Percentiles rank a stretch among this genome's conserved stretches.
Conservation (phyloP, 2,329 filamentous ascomycete species). For the Pestalotiopsis sp. region DNA sequence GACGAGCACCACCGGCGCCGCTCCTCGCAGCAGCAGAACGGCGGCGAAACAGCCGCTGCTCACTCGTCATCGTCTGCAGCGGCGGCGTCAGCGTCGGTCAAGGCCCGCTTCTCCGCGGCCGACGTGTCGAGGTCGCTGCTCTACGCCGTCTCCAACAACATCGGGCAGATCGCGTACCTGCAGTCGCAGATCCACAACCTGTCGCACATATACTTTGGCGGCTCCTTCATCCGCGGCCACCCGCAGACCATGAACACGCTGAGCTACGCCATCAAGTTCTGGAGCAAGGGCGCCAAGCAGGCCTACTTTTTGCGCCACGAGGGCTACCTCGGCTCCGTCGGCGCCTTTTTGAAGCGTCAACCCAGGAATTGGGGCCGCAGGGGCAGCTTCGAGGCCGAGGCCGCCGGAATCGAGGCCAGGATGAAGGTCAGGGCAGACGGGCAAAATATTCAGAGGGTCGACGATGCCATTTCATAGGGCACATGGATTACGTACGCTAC, state of each 20-base stretch:
- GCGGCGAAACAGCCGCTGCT: constrained; percentile 8
- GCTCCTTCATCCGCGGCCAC: constrained; percentile 94
- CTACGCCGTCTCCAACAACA: constrained; percentile 97
- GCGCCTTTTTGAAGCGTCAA: constrained; percentile 90
- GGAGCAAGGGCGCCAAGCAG: constrained; percentile 91
- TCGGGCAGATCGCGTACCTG: constrained; percentile 96
- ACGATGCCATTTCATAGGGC: constrained; percentile 9
- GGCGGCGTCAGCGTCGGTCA: constrained; percentile 26
- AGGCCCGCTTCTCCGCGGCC: constrained; percentile 68
- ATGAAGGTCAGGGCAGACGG: constrained; percentile 18
- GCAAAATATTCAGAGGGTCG: neutral
- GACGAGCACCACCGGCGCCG: constrained; percentile 28
- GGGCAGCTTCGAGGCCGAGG: constrained; percentile 67
- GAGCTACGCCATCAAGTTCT: constrained; percentile 96
- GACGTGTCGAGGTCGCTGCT: constrained; percentile 91
- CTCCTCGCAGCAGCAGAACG: constrained; percentile 10
- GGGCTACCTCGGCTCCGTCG: constrained; percentile 91
- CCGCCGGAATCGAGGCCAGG: constrained; percentile 30
- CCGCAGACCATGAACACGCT: constrained; percentile 97
- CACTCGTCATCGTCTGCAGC: constrained; percentile 17
- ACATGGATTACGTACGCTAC: neutral
- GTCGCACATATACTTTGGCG: constrained; percentile 95
- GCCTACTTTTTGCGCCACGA: constrained; percentile 96
- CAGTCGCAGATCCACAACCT: constrained; percentile 93
- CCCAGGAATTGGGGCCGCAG: constrained; percentile 89